A percentile compares a stretch with the other conserved stretches of the same genome.
Conservation (phyloP, 257 asterid species). For the Gardenia jasminoides region DNA sequence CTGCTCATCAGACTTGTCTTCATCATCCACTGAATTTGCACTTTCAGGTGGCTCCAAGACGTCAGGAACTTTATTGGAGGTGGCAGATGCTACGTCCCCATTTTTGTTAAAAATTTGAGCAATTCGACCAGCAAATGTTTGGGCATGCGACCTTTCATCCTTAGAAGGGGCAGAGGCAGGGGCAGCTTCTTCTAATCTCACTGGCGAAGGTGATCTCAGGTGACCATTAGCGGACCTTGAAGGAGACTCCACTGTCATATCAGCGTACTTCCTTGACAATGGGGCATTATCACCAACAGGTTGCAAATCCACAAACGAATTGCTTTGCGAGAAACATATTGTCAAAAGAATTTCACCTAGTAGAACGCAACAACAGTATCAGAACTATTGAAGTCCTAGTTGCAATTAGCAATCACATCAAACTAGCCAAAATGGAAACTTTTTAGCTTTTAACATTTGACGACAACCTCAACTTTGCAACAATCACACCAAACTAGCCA, state of each 20-base stretch:
- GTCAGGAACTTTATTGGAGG: constrained; percentile 47
- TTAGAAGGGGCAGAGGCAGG: constrained; percentile 36
- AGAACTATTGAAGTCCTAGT: background rate
- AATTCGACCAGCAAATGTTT: constrained; percentile 72
- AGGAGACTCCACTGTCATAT: constrained; percentile 38
- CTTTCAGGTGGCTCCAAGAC: constrained; percentile 49
- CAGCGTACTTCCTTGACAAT: constrained; percentile 44
- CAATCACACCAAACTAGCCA: background rate
- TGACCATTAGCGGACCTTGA: constrained; percentile 45
- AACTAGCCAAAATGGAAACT: constrained; percentile 1
- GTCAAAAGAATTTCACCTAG: constrained; percentile 91
- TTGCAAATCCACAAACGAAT: constrained; percentile 49
- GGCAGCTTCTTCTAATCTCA: constrained; percentile 57
- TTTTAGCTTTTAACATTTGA: background rate
- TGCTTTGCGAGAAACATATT: constrained; percentile 65
- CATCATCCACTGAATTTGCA: constrained; percentile 32
- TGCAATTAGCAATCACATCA: background rate
- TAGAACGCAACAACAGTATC: constrained; percentile 16
- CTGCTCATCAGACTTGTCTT: constrained; percentile 50
- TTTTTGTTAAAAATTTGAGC: constrained; percentile 80
- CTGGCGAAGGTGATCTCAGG: constrained; percentile 51
- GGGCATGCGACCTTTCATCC: constrained; percentile 58
- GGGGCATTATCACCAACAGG: constrained; percentile 35
- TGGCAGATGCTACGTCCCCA: constrained; percentile 48
- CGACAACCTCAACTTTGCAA: background rate